These are phyloP conservation scores for Eutypella sp. DNA, from an alignment of 2,329 filamentous ascomycete genomes.

Conservation along the genomic window DNA sequence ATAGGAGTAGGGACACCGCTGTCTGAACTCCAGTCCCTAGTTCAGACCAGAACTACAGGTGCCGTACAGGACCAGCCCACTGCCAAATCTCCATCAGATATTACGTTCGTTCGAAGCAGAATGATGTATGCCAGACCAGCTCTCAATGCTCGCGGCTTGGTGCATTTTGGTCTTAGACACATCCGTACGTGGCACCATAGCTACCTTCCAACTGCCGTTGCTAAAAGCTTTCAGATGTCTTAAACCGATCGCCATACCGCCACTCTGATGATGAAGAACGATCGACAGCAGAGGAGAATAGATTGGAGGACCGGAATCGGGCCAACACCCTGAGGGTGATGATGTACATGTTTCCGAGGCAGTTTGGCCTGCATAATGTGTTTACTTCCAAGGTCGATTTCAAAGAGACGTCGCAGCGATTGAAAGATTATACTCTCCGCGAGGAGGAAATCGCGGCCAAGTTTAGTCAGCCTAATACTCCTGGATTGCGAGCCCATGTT, in stretches of 20 bases:
- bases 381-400: conserved; percentile 67
- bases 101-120: conserved; percentile 72
- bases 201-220: background rate
- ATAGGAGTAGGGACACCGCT: conserved; percentile 42
- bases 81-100: conserved; percentile 45
- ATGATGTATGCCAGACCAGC: conserved; percentile 80
- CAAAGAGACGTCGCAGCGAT: conserved; percentile 63
- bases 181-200: conserved; percentile 60
- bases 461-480: conserved; percentile 26
- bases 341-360: conserved; percentile 90
- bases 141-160: conserved; percentile 60
- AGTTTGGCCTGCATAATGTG: conserved; percentile 89
- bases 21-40: conserved; percentile 30
- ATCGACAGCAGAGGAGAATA: conserved; percentile 1
- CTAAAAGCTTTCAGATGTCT: conserved; percentile 56
- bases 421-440: conserved; percentile 80
- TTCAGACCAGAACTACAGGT: conserved; percentile 18
- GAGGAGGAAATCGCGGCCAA: conserved; percentile 68
- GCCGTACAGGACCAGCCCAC: conserved; percentile 1
- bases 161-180: conserved; percentile 72
- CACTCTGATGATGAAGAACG: conserved; percentile 6
- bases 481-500: conserved; percentile 29
- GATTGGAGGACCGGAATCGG: conserved; percentile 29
- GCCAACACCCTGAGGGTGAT: conserved; percentile 64
- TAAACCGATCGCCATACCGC: conserved; percentile 62